Conservation (phyloP, 2,329 filamentous ascomycete genomes). For the Bipolaris bicolor region DNA sequence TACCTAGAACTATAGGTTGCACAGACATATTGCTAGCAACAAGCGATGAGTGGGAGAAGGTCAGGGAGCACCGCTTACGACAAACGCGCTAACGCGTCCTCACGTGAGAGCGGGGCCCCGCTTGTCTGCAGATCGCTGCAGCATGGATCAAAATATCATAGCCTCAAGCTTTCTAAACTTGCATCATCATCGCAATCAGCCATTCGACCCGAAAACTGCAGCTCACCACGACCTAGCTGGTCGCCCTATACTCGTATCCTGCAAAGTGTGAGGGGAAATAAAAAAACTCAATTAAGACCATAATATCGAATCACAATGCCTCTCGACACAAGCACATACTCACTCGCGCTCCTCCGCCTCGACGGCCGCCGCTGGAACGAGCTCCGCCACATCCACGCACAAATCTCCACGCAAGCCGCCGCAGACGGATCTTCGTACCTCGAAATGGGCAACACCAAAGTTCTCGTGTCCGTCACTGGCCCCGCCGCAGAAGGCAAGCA, state of each 20-base stretch:
- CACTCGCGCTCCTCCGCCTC: constrained; percentile 72
- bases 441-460: constrained; percentile 96
- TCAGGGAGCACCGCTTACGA: background rate
- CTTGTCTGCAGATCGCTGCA: constrained; percentile 12
- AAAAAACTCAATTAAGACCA: background rate
- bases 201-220: background rate
- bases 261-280: background rate
- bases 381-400: constrained; percentile 82
- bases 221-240: background rate
- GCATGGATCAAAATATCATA: constrained; percentile 7
- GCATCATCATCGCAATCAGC: constrained; percentile 2
- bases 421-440: constrained; percentile 93
- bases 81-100: constrained; percentile 32
- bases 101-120: constrained; percentile 37
- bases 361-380: constrained; percentile 95
- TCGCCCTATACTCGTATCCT: no score
- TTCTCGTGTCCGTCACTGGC: constrained; percentile 89
- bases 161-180: constrained; percentile 7
- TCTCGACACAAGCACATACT: constrained; percentile 92
- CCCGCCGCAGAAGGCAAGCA: constrained; percentile 74
- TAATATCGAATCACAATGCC: no score
- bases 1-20: background rate
- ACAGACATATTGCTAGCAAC: background rate
- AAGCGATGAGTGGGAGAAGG: background rate
- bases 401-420: constrained; percentile 89